Conservation (phyloP, 495 filamentous ascomycete species). For the Daldinia concentrica region DNA sequence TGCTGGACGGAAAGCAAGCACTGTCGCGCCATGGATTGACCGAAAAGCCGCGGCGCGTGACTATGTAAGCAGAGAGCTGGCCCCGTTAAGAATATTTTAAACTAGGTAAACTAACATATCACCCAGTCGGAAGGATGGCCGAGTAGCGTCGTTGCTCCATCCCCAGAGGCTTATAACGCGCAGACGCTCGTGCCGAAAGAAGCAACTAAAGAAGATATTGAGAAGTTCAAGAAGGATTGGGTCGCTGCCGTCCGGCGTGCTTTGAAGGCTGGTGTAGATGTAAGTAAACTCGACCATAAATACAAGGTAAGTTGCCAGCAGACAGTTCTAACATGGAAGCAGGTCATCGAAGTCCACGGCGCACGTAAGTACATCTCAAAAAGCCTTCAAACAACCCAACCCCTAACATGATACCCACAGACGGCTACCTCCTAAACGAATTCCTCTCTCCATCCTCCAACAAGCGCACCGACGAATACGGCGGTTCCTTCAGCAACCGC, state of each 20-base stretch:
- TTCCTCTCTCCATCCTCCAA: constrained; percentile 71
- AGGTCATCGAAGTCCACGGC: constrained; percentile 65
- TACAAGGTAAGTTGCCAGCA: not conserved
- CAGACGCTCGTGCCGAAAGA: constrained; percentile 61
- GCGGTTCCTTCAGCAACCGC: constrained; percentile 66
- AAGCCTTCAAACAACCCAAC: not conserved
- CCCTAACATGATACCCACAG: not conserved
- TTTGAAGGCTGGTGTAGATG: constrained; percentile 65
- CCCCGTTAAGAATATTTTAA: not conserved
- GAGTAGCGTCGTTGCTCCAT: constrained; percentile 63
- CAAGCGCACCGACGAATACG: constrained; percentile 69
- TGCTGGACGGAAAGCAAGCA: constrained; percentile 78
- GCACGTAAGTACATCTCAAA: constrained; percentile 52
- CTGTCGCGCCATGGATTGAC: constrained; percentile 72
- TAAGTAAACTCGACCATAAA: constrained; percentile 57
- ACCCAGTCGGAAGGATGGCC: constrained; percentile 64
- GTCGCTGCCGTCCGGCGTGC: constrained; percentile 64
- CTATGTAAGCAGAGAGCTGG: constrained; percentile 45
- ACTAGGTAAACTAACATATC: not conserved
- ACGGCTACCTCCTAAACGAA: constrained; percentile 76
- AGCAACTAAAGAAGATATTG: constrained; percentile 66
- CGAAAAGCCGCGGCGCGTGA: constrained; percentile 54
- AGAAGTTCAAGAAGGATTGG: constrained; percentile 65
- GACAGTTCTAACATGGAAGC: constrained; percentile 46
- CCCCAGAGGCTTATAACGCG: constrained; percentile 63